Conservation (phyloP, 1,284 basidiomycete genomes). For the Ustilago trichophora region DNA sequence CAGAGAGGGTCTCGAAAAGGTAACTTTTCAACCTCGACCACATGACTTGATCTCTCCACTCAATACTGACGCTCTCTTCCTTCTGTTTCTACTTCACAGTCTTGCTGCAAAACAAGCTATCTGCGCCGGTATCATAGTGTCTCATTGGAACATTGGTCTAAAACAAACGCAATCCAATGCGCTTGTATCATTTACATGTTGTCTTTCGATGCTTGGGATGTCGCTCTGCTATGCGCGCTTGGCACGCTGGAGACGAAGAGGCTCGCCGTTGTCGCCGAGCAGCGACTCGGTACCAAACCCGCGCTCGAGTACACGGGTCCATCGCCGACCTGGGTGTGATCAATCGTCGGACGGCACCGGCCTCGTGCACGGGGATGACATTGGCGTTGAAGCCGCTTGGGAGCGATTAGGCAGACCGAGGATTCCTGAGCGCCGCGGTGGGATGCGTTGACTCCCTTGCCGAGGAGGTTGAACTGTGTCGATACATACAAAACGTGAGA, state of each 20-base stretch:
- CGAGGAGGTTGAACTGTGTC: conserved; percentile 56
- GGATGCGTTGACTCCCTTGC: conserved; percentile 53
- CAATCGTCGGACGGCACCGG: conserved; percentile 60
- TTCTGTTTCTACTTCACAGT: conserved; percentile 10
- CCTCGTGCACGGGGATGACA: conserved; percentile 62
- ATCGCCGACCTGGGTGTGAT: conserved; percentile 66
- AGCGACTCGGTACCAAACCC: conserved; percentile 48
- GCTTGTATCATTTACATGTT: no score
- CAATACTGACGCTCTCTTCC: not conserved
- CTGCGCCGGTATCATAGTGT: conserved; percentile 22
- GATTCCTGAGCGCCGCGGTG: conserved; percentile 55
- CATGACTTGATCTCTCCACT: no score
- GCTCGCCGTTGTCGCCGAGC: conserved; percentile 54
- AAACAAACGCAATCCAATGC: no score
- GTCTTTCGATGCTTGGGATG: not conserved
- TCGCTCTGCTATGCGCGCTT: conserved; percentile 41
- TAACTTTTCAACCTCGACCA: conserved; percentile 22
- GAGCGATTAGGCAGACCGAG: conserved; percentile 48
- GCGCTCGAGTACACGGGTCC: conserved; percentile 61
- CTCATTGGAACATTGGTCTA: no score
- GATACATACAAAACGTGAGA: not conserved
- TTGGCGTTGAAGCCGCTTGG: conserved; percentile 55
- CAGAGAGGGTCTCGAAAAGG: conserved; percentile 45
- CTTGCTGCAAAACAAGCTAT: conserved; percentile 43
- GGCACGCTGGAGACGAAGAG: conserved; percentile 56